Evolutionary conservation across 352 stramenopile species (phyloP).

Genomic region (Phytophthora ramorum): DNA sequence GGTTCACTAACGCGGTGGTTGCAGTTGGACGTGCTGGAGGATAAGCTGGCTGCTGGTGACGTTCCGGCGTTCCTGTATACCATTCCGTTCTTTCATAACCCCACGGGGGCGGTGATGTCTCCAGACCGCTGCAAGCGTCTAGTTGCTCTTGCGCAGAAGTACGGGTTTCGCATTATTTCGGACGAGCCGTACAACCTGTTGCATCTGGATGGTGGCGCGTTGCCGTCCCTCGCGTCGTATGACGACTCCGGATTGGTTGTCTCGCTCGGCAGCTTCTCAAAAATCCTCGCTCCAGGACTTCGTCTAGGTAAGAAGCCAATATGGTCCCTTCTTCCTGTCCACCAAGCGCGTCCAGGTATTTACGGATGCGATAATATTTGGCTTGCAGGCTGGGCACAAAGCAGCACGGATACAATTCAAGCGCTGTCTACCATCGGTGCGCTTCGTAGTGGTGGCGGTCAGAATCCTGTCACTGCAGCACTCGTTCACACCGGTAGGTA

Average conservation of each 20-base stretch:
- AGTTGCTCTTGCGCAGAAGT: constrained; percentile 78
- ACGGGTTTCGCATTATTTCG: constrained; percentile 88
- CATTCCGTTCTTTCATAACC: constrained; percentile 95
- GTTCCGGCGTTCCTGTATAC: constrained; percentile 93
- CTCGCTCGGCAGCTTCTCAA: constrained; percentile 95
- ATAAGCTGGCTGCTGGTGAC: constrained; percentile 57
- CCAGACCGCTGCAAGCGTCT: constrained; percentile 74
- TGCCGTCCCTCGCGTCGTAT: constrained; percentile 71
- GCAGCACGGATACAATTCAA: constrained; percentile 62
- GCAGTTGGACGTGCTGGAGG: constrained; percentile 77
- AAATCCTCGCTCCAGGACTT: constrained; percentile 93
- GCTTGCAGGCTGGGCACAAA: constrained; percentile 65
- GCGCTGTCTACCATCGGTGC: constrained; percentile 72
- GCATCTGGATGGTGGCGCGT: constrained; percentile 59
- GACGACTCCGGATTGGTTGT: constrained; percentile 73
- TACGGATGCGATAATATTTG: neutral
- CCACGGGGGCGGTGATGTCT: constrained; percentile 85
- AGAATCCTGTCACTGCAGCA: constrained; percentile 90
- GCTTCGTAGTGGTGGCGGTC: constrained; percentile 90
- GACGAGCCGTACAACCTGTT: constrained; percentile 96
- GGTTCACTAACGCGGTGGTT: constrained; percentile 2
- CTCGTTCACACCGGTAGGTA: constrained; percentile 78
- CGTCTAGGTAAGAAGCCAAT: constrained; percentile 70
- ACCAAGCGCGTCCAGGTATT: neutral
- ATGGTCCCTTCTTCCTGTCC: neutral